phyloP scores from a whole-genome alignment of 345 rosid genomes.

The Hypericum androsaemum region DNA sequence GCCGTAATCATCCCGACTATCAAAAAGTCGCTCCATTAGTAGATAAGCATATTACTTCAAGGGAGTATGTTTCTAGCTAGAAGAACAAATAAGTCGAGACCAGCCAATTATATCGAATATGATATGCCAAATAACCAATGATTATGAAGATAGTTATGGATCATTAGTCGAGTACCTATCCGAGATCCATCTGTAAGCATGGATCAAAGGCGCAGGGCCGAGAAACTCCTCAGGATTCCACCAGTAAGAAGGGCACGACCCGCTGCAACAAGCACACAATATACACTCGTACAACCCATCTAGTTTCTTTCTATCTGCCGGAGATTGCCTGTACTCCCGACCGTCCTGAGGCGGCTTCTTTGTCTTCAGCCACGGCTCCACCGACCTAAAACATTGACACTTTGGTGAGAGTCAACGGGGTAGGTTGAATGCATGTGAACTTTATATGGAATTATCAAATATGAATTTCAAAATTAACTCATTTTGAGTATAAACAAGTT shows the following conservation, averaged over 20 bases:
- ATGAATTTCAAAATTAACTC: too few relatives aligned
- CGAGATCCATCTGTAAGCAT: constrained; percentile 50
- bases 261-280: constrained; percentile 58
- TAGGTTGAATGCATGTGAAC: too few relatives aligned
- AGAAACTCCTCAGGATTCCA: constrained; percentile 65
- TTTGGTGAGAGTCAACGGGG: too few relatives aligned
- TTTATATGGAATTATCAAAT: too few relatives aligned
- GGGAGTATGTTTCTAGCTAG: too few relatives aligned
- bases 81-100: too few relatives aligned
- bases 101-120: too few relatives aligned
- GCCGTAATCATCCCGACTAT: constrained; percentile 46
- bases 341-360: constrained; percentile 28
- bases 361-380: constrained; percentile 70
- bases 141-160: neutral
- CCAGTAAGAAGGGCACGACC: constrained; percentile 63
- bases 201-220: constrained; percentile 58
- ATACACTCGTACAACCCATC: constrained; percentile 71
- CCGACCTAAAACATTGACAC: constrained; percentile 20
- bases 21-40: neutral
- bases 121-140: neutral
- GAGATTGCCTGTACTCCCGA: constrained; percentile 42
- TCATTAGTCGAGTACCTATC: constrained; percentile 26
- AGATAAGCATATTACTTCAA: too few relatives aligned
- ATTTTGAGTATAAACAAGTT: too few relatives aligned
- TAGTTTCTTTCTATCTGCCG: constrained; percentile 41